Evolutionary conservation across 768 basidiomycete species (phyloP).

Genomic region (Chalciporus pseudorubinellus): DNA sequence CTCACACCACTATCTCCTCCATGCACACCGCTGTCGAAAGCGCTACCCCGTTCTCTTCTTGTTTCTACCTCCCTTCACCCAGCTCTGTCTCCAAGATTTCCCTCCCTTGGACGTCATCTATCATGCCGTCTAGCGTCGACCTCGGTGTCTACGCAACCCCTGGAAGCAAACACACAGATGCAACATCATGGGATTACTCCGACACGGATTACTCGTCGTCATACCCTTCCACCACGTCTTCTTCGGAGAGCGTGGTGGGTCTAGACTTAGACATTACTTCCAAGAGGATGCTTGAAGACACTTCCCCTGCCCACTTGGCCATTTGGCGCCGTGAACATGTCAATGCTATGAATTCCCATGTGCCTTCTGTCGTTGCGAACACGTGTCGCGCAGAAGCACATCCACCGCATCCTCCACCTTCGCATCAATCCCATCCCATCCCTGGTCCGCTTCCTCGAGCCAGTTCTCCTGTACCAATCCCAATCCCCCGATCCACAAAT

Average conservation of each 20-base stretch:
- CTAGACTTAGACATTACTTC: constrained; percentile 32
- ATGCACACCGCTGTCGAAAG: constrained; percentile 76
- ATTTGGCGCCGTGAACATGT: constrained; percentile 33
- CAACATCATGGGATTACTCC: constrained; percentile 45
- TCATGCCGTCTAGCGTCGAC: constrained; percentile 39
- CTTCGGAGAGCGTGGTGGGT: constrained; percentile 34
- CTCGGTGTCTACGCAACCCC: constrained; percentile 40
- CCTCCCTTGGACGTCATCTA: constrained; percentile 31
- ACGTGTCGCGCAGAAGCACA: constrained; percentile 26
- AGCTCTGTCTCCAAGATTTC: constrained; percentile 39
- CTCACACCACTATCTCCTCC: constrained; percentile 49
- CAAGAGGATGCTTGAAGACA: constrained; percentile 31
- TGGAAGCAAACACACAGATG: constrained; percentile 51
- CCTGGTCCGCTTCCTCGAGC: constrained; percentile 20
- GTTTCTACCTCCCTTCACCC: constrained; percentile 51
- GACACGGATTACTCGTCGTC: constrained; percentile 47
- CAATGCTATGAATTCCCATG: constrained; percentile 26
- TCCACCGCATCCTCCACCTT: constrained; percentile 12
- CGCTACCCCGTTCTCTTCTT: constrained; percentile 56
- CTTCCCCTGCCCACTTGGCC: constrained; percentile 29
- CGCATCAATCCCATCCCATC: constrained; percentile 14
- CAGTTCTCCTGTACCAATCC: constrained; percentile 30
- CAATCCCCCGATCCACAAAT: constrained; percentile 28
- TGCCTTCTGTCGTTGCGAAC: constrained; percentile 28
- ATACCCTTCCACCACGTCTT: constrained; percentile 45